Evolutionary conservation across 768 basidiomycete species (phyloP), one percentile per base, ranked within the genome.

Genomic region (Lactifluus pinguis): DNA sequence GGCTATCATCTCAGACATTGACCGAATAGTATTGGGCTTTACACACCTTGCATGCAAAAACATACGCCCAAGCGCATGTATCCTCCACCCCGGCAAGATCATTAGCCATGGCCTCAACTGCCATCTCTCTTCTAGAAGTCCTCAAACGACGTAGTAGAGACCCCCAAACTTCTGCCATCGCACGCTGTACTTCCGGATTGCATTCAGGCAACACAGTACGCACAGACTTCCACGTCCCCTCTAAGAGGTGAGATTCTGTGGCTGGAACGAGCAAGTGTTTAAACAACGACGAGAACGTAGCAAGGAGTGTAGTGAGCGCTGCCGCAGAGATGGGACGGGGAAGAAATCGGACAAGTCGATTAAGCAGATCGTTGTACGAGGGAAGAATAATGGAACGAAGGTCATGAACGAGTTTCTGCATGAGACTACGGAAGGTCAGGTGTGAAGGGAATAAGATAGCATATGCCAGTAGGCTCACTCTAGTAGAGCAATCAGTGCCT

Each of bases 151-250:
- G 77, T 47, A 95, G 68, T 0, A 87, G 79, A 0, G 82, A 83
- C 0, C 85, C 90, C 95, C 92, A 97, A 4, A 92, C 90, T 68
- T 97, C 92, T 0, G 91, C 87, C 10, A 89, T 79, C 1, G 87
- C 83, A 29, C 87, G 75, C 68, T 88, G 88, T 2, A 91, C 80
- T 60, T 93, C 89, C 0, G 82, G 79, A 57, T 80, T 73, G 69
- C 87, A 90, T 59, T 76, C 79, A 3, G 80, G 79, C 9, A 92
- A 69, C 1, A 78, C 73, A 0, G 70, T 68, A 29, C 76, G 75
- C 44, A 92, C 72, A 32, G 72, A 67, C 6, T 70, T 57, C 89
- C 89, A 92, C 3, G 87, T 85, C 47, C 77, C 74, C 47, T 80
- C 76, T 29, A 87, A 68, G 5, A 84, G 74, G 34, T 81, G 75